Evolutionary conservation across 139 green algal species (phyloP).

Genomic region (Coelastrella sp.): DNA sequence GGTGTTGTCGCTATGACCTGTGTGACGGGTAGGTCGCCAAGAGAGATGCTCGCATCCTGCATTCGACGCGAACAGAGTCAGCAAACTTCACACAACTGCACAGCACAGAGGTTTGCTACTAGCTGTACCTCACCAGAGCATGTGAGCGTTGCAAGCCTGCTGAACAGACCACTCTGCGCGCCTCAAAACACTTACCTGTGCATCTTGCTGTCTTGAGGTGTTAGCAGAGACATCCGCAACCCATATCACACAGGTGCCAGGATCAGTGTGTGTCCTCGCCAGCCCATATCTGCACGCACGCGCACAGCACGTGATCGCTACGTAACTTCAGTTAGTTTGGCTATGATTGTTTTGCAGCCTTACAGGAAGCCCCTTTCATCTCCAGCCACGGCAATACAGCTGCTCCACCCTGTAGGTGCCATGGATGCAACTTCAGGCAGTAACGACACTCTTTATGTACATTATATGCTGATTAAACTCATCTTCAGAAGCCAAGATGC

Average conservation of each 20-base stretch:
- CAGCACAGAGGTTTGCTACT: too few relatives aligned
- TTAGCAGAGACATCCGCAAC: constrained; percentile 18
- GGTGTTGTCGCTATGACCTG: constrained; percentile 12
- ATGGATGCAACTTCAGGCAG: not conserved
- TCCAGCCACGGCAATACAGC: constrained; percentile 31
- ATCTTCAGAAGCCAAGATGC: too few relatives aligned
- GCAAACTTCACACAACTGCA: too few relatives aligned
- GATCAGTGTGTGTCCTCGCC: not conserved
- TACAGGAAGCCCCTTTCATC: constrained; percentile 31
- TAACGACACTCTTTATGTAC: too few relatives aligned
- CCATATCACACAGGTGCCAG: not conserved
- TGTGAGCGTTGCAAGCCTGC: too few relatives aligned
- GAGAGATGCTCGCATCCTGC: constrained; percentile 1
- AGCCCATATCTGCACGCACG: constrained; percentile 1
- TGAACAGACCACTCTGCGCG: too few relatives aligned
- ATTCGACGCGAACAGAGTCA: not conserved
- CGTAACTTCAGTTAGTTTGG: too few relatives aligned
- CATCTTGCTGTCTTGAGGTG: not conserved
- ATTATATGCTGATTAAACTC: too few relatives aligned
- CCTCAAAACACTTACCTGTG: not conserved
- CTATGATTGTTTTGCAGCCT: not conserved
- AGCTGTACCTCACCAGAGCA: too few relatives aligned
- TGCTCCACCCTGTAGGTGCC: not conserved
- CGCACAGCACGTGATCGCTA: not conserved
- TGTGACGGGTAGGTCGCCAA: not conserved